Percentiles rank a stretch among this genome's conserved stretches.
phyloP scores from a whole-genome alignment of 495 filamentous ascomycete species.

The Articulospora tetracladia region DNA sequence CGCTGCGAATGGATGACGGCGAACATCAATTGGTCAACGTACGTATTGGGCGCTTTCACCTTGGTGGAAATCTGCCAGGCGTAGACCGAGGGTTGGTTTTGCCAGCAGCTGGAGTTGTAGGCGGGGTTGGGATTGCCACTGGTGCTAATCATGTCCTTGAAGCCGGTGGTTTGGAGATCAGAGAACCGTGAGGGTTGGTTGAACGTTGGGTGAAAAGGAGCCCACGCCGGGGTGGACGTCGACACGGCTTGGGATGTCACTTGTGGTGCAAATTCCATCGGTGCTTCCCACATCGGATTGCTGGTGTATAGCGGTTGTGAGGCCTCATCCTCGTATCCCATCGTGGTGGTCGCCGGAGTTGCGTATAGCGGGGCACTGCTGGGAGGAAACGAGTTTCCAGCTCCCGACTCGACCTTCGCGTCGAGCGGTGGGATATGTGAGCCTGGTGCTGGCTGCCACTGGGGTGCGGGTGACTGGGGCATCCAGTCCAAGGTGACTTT shows the following conservation, averaged over 20 bases:
- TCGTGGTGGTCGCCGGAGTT: neutral
- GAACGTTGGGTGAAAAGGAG: constrained; percentile 24
- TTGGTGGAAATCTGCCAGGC: constrained; percentile 25
- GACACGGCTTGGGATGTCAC: constrained; percentile 6
- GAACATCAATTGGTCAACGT: constrained; percentile 24
- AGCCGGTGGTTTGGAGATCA: constrained; percentile 17
- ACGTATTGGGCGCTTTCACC: constrained; percentile 21
- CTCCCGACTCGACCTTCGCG: neutral
- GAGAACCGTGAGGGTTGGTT: constrained; percentile 22
- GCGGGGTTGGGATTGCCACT: neutral
- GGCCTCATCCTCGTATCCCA: constrained; percentile 13
- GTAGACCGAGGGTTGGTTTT: constrained; percentile 23
- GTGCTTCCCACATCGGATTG: constrained; percentile 19
- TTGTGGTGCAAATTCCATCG: constrained; percentile 15
- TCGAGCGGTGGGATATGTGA: neutral
- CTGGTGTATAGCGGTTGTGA: constrained; percentile 14
- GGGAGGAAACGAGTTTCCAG: neutral
- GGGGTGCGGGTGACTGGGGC: constrained; percentile 7
- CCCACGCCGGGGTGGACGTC: constrained; percentile 19
- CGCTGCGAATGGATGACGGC: constrained; percentile 24
- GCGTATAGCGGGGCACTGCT: neutral
- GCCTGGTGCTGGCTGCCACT: constrained; percentile 1
- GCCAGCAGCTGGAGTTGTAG: constrained; percentile 19
- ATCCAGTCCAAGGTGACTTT: constrained; percentile 22
- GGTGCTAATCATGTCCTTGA: constrained; percentile 15